Percentiles rank a stretch among this genome's conserved stretches.
Conservation (phyloP, 1,139 yeast genomes). For the Yamadazyma triangularis region DNA sequence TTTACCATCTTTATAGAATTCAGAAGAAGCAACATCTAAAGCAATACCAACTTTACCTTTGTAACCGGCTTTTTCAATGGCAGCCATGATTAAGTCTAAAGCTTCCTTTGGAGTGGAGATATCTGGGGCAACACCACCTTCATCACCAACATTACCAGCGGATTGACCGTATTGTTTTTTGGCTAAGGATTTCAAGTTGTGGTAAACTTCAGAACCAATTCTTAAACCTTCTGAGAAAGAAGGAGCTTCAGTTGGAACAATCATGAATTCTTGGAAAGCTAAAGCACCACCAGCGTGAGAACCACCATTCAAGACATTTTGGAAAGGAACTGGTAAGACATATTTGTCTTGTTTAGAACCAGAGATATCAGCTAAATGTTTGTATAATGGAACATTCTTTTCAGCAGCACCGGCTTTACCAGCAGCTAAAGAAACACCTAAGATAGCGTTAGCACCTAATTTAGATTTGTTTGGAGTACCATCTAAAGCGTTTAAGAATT, state of each 20-base stretch:
- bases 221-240: conserved; percentile 90
- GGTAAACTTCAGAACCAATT: conserved; percentile 96
- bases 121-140: conserved; percentile 99
- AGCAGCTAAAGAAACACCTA: conserved; percentile 90
- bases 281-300: conserved; percentile 98
- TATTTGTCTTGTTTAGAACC: conserved; percentile 56
- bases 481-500: conserved; percentile 71
- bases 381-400: conserved; percentile 81
- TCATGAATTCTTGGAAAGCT: conserved; percentile 98
- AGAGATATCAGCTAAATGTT: conserved; percentile 74
- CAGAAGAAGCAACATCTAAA: conserved; percentile 93
- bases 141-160: conserved; percentile 99
- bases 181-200: conserved; percentile 83
- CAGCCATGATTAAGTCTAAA: conserved; percentile 79
- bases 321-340: conserved; percentile 94
- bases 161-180: conserved; percentile 92
- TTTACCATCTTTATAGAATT: conserved; percentile 91
- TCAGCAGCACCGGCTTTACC: conserved; percentile 96
- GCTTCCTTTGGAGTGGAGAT: conserved; percentile 92
- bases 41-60: conserved; percentile 87
- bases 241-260: conserved; percentile 86
- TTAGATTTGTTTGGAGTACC: conserved; percentile 94
- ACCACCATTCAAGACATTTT: conserved; percentile 97
- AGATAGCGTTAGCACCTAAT: conserved; percentile 93
- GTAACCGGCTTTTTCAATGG: conserved; percentile 91